Evolutionary conservation across 2,329 filamentous ascomycete genomes (phyloP).

Genomic region (Colletotrichum tabaci): DNA sequence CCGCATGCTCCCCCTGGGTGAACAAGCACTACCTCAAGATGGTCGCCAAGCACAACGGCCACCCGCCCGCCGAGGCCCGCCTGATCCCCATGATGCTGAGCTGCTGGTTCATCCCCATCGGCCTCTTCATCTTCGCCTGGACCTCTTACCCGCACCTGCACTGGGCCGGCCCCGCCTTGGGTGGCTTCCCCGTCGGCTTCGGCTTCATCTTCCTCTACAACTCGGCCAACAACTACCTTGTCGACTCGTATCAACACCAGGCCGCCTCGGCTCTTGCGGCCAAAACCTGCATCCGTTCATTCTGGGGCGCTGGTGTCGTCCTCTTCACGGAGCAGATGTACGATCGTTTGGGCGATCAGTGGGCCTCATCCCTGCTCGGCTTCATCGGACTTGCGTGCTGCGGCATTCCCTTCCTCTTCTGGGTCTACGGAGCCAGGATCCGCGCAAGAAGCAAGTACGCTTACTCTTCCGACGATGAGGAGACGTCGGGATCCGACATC

Average conservation of each 20-base stretch:
- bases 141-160: conserved; percentile 74
- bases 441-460: conserved; percentile 80
- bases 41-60: conserved; percentile 74
- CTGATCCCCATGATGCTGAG: conserved; percentile 87
- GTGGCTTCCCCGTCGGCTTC: conserved; percentile 81
- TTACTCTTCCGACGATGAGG: conserved; percentile 72
- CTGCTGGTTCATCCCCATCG: conserved; percentile 79
- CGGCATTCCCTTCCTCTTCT: conserved; percentile 87
- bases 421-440: conserved; percentile 81
- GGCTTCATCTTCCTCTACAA: conserved; percentile 90
- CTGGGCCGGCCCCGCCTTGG: conserved; percentile 81
- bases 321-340: conserved; percentile 91
- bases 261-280: conserved; percentile 86
- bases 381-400: conserved; percentile 85
- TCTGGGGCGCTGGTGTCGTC: conserved; percentile 85
- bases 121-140: conserved; percentile 73
- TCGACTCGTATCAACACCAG: conserved; percentile 76
- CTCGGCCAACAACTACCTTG: conserved; percentile 81
- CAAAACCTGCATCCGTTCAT: conserved; percentile 84
- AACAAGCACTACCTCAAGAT: conserved; percentile 85
- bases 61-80: conserved; percentile 82
- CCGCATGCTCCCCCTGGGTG: conserved; percentile 77
- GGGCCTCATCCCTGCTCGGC: conserved; percentile 80
- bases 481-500: conserved; percentile 52
- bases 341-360: conserved; percentile 78